phyloP scores from a whole-genome alignment of 2,329 filamentous ascomycete species.

The Nothopassalora personata region DNA sequence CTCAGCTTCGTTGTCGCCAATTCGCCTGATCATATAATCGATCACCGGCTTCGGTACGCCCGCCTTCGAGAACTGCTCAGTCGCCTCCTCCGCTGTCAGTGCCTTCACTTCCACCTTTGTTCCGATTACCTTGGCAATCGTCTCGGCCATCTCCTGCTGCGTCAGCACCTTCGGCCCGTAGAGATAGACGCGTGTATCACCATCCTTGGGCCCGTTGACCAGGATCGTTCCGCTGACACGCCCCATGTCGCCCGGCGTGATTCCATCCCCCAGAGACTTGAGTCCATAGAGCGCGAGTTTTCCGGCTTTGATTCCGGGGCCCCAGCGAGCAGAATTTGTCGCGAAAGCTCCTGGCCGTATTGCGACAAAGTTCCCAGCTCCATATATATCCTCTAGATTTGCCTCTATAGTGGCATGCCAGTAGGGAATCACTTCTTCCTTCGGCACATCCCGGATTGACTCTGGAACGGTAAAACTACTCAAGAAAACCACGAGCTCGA shows the following conservation, averaged over 20 bases:
- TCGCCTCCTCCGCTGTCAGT: constrained; percentile 22
- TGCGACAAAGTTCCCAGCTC: constrained; percentile 35
- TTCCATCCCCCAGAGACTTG: constrained; percentile 35
- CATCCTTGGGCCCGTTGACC: constrained; percentile 28
- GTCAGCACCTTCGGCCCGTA: constrained; percentile 36
- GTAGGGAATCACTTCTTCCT: constrained; percentile 35
- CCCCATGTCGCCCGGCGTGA: constrained; percentile 45
- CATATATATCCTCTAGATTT: constrained; percentile 39
- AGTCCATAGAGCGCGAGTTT: constrained; percentile 33
- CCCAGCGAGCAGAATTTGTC: constrained; percentile 37
- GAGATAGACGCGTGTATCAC: constrained; percentile 33
- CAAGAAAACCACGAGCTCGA: constrained; percentile 45
- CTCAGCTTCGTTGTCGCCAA: constrained; percentile 6
- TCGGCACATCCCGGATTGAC: constrained; percentile 21
- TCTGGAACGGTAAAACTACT: constrained; percentile 36
- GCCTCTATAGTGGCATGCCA: constrained; percentile 44
- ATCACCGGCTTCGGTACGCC: constrained; percentile 13
- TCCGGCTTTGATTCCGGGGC: constrained; percentile 26
- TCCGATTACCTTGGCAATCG: constrained; percentile 31
- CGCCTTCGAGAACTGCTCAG: constrained; percentile 1
- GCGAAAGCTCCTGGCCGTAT: constrained; percentile 43
- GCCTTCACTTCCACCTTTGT: constrained; percentile 30
- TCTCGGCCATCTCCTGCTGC: constrained; percentile 26
- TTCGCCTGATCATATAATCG: constrained; percentile 14
- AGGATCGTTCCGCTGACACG: constrained; percentile 39